Base-by-base conservation (phyloP, 495 filamentous ascomycete genomes). In the Xylaria longipes region DNA sequence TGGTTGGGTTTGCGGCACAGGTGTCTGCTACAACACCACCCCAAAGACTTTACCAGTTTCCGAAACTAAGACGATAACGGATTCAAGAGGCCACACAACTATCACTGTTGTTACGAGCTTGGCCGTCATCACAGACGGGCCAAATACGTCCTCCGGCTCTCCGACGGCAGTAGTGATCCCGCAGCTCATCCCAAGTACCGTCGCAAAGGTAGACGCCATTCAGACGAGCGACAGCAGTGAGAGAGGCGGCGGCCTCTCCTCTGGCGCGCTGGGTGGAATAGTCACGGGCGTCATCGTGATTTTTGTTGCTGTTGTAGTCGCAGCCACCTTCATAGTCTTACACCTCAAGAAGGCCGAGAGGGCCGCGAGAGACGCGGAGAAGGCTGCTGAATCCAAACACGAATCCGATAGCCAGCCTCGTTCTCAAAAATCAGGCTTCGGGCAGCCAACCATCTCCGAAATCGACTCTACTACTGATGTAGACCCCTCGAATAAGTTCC, bases 261-360 rank as follows among this genome's bases (percentile, higher is more conserved):
- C 63, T 1, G 73, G 73, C 0, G 78, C 81, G 12, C 67, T 86
- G 0, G 84, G 81, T 2, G 84, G 84, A 8, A 85, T 86, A 65
- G 75, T 85, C n/a, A 80, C 77, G 46, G 84, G 82, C 14, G 82
- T 77, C 6, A 74, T 84, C n/a, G 76, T 74, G 9, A 46, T 85
- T 0, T 68, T 85, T 0, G n/a, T 82, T 11, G 70, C 80, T 45
- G 78, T 85, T 17, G 17, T 85, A 25, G 67, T 68, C 15, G 79
- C 80, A 20, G 77, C 83, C 0, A 78, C 68, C 68, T 57, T 86
- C 29, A 77, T 86, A 62, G 73, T 84, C 61, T 75, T 79, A 9
- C 80, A 80, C 1, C 78, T 86, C 6, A 82, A 81, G 54, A 76
- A 60, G 22, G 72, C 75, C 15, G 77, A 79, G 63, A 61, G 60